These are phyloP conservation scores for Phytophthora niederhauseri DNA, from an alignment of 352 stramenopile species.

Conservation along the genomic window DNA sequence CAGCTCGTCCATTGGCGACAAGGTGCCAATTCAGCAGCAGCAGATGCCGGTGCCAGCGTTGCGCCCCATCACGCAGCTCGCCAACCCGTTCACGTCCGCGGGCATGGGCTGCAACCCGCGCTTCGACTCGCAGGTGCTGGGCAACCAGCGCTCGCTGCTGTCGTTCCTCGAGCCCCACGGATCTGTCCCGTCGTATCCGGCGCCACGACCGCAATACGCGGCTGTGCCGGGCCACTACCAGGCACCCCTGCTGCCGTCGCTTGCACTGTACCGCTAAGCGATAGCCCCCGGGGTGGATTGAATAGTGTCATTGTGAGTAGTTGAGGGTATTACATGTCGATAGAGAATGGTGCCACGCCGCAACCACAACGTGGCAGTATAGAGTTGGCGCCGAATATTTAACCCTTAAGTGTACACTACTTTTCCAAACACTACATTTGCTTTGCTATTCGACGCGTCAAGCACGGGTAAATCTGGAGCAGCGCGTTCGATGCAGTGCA, in stretches of 20 bases:
- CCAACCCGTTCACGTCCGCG: slow-evolving; percentile 29
- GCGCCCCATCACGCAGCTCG: slow-evolving; percentile 22
- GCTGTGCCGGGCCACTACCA: slow-evolving; percentile 24
- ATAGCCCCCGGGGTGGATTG: slow-evolving; percentile 9
- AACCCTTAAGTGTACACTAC: slow-evolving; percentile 31
- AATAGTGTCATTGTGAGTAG: slow-evolving; percentile 27
- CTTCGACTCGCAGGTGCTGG: slow-evolving; percentile 26
- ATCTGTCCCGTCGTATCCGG: slow-evolving; percentile 16
- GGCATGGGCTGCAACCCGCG: slow-evolving; percentile 22
- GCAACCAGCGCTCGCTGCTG: slow-evolving; percentile 44
- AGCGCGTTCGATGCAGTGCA: neutral
- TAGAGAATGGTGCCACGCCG: slow-evolving; percentile 20
- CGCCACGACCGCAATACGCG: slow-evolving; percentile 25
- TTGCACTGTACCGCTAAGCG: slow-evolving; percentile 43
- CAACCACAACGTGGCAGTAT: slow-evolving; percentile 4
- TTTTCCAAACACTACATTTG: slow-evolving; percentile 7
- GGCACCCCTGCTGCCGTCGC: slow-evolving; percentile 32
- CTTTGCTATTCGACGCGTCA: neutral
- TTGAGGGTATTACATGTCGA: slow-evolving; percentile 33
- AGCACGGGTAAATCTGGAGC: no score
- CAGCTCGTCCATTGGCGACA: slow-evolving; percentile 38
- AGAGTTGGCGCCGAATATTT: slow-evolving; percentile 36
- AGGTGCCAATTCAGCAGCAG: slow-evolving; percentile 14
- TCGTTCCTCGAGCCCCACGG: slow-evolving; percentile 41
- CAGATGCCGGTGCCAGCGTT: slow-evolving; percentile 21